Evolutionary conservation across 257 asterid species (phyloP), one percentile per base, ranked within the genome.

Genomic region (Penstemon newberryi): DNA sequence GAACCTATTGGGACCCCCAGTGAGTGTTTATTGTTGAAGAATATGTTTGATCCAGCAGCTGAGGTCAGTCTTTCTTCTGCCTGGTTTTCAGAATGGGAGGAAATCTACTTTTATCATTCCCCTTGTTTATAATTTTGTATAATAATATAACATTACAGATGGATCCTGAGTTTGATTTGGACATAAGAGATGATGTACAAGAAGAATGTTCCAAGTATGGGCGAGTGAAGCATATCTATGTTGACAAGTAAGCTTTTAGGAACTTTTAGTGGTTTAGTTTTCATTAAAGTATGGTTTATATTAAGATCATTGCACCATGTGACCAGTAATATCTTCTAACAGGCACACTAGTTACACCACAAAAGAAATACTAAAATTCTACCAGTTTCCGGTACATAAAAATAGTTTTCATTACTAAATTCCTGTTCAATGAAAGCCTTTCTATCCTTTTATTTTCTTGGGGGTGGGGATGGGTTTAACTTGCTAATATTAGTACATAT

Each of bases 201-300:
- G 99, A 90, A 69, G 99, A 93, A 75, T 93, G 99, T 67, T 90
- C 97, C 42, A 93, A 90, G 71, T 93, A 90, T 79, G 99, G 97
- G 13, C 67, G 63, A 42, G 97, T 93, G 83, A 90, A 90, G 80
- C 97, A 90, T 73, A 89, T 87, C 33, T 69, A 85, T 53, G 97
- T 93, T 74, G 99, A 93, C 87, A 90, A 88, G 99, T 90, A 81
- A 76, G 97, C 60, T 65, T 70, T 5, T 37, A 0, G 46, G 49
- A 15, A 19, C 36, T 57, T 47, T 49, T 73, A 9, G 43, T 56
- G 65, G 39, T 42, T 45, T 1, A 18, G 45, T 18, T 39, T 4
- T 41, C 5, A 7, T 15, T 43, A 25, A 25, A 25, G 33, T 25
- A 25, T 25, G 33, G 33, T 25, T 1, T 42, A 13, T 58, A 41